Evolutionary conservation across 176 grass and related monocot genomes (phyloP), one percentile per base, ranked within the genome.

Genomic region (Secale cereale): DNA sequence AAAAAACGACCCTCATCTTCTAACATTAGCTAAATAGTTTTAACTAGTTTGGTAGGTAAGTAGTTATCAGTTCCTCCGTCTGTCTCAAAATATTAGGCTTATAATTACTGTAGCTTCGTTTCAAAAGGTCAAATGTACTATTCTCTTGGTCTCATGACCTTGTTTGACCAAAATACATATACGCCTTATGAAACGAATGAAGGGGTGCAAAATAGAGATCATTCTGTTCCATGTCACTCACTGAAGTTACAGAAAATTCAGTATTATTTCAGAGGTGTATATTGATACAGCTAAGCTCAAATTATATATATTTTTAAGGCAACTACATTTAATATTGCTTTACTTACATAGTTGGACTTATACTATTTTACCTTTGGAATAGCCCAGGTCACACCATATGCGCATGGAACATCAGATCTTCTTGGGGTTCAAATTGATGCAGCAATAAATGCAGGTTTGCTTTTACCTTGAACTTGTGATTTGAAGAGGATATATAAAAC

Each of bases 371-470:
- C 43, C 65, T 88, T 82, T 88, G 57, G 83, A 86, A 79, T 91
- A 91, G 72, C 69, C 80, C 93, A 98, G 96, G 96, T 98, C 74
- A 98, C 93, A 82, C 92, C 97, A 86, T 99, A 99, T 84, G 89
- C 93, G 83, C 97, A 96, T 84, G 97, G 93, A 80, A 79, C 93
- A 76, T 95, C 93, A 70, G 93, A 99, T 87, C 93, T 99, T 83
- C 97, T 99, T 91, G 93, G 91, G 64, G 95, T 99, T 81, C 97
- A 99, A 94, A 99, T 99, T 65, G 97, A 99, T 74, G 97, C 97
- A 83, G 97, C 97, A 65, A 92, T 99, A 87, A 99, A 99, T 79
- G 83, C 93, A 86, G 97, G 97, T 99, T 81, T 50, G 83, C 81
- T 59, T 74, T 83, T 14, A 0, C 73, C 41, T 77, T 85, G 30